Conservation (phyloP, 352 stramenopile species). For the Peronospora tabacina region DNA sequence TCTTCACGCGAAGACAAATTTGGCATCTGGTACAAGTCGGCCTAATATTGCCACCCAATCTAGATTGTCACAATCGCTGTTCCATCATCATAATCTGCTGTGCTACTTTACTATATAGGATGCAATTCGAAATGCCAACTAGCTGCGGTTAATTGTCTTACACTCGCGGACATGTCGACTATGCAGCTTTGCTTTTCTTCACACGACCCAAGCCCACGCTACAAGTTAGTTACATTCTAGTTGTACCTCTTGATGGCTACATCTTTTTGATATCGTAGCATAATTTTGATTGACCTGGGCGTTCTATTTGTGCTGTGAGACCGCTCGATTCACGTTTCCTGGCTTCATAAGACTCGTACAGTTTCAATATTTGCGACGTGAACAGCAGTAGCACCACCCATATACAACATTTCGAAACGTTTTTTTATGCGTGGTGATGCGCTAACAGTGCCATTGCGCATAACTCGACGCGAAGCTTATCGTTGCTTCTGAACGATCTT, state of each 20-base stretch:
- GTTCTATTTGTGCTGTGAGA: constrained; percentile 84
- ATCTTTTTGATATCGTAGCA: constrained; percentile 16
- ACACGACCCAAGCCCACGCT: constrained; percentile 61
- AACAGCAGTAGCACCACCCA: constrained; percentile 46
- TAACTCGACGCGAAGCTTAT: constrained; percentile 59
- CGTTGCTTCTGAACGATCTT: constrained; percentile 23
- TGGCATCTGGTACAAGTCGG: constrained; percentile 36
- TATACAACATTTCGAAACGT: constrained; percentile 46
- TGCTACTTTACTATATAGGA: constrained; percentile 64
- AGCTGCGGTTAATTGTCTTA: constrained; percentile 65
- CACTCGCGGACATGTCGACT: constrained; percentile 57
- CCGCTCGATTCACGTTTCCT: constrained; percentile 62
- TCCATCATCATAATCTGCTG: constrained; percentile 66
- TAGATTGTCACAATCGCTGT: constrained; percentile 46
- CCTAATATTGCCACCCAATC: constrained; percentile 69
- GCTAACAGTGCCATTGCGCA: too few relatives aligned
- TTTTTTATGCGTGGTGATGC: too few relatives aligned
- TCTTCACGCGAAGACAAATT: too few relatives aligned
- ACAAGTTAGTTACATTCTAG: constrained; percentile 45
- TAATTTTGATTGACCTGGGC: constrained; percentile 80
- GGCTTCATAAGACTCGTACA: constrained; percentile 39
- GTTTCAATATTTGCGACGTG: constrained; percentile 34
- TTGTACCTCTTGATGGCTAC: neutral
- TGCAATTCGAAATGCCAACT: constrained; percentile 44
- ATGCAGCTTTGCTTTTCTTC: constrained; percentile 51